Base-by-base conservation (phyloP, 345 rosid genomes). In the Ceriops decandra region DNA sequence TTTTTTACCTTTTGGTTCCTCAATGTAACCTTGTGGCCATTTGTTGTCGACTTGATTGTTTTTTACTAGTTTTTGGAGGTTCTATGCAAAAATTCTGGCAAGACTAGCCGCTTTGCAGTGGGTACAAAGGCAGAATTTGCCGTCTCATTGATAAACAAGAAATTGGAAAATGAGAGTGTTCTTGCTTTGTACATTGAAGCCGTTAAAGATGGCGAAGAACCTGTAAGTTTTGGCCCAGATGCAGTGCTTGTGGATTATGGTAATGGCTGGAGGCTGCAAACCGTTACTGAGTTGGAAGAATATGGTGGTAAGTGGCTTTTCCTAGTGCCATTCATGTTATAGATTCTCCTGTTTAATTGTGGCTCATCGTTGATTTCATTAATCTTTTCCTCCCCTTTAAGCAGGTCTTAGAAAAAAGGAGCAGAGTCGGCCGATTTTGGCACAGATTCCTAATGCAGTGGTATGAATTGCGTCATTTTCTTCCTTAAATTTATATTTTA, bases 41-140 rank as follows among this genome's bases (percentile, higher is more conserved):
- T 49, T 54, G 56, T 19, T 26, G 56, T 7, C 16, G 57, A 22
- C 42, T 26, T 60, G 47, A 51, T 51, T 1, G n/a, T 31, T 11
- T 67, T 67, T 61, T 15, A 27, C 21, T 76, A 93, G 96, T 82
- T 85, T 88, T 33, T 90, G 77, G 96, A 87, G 81, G 95, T 90
- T 6, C 57, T 24, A 20, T 90, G 93, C 85, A 83, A 67, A 51
- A 60, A 52, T 56, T 81, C 87, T 51, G 88, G 83, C 16, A 87
- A 84, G 70, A 73, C 62, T 4, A 77, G 73, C 77, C 83, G 93
- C 35, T 93, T 89, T 68, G 90, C 96, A 0, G 74, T 77, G 1
- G 98, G 96, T 6, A 86, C 96, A 7, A 87, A 83, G 73, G 85
- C 96, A 2, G 87, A 90, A 9, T 90, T 93, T 69, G 97, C 96